A percentile compares a stretch with the other conserved stretches of the same genome.
Conservation (phyloP, 495 filamentous ascomycete species). For the Xylaria palmicola region DNA sequence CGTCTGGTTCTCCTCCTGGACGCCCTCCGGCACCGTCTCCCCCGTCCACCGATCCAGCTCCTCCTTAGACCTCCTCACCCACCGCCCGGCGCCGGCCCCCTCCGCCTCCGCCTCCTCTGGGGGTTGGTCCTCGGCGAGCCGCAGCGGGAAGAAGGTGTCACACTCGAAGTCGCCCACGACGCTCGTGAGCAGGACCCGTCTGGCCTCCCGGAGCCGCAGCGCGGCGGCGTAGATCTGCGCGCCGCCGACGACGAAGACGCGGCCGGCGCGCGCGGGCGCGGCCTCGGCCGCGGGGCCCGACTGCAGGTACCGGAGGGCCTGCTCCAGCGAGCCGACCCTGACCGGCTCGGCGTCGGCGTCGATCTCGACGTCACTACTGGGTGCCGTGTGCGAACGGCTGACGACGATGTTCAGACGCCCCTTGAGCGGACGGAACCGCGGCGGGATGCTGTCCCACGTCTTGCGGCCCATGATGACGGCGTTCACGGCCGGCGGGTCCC, state of each 20-base stretch:
- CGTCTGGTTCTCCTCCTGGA: conserved; percentile 56
- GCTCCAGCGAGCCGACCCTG: conserved; percentile 51
- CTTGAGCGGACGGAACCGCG: conserved; percentile 71
- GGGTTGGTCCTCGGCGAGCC: conserved; percentile 38
- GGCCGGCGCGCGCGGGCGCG: conserved; percentile 29
- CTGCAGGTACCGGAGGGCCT: conserved; percentile 44
- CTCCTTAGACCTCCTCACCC: conserved; percentile 48
- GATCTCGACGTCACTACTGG: conserved; percentile 1
- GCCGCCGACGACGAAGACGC: conserved; percentile 86
- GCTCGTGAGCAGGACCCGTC: conserved; percentile 63
- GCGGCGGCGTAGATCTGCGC: conserved; percentile 77
- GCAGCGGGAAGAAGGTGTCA: conserved; percentile 80
- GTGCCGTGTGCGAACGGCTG: conserved; percentile 43
- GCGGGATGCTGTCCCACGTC: conserved; percentile 87
- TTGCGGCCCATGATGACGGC: conserved; percentile 96
- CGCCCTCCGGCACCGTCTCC: conserved; percentile 52
- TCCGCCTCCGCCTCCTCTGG: conserved; percentile 15
- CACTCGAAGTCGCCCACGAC: conserved; percentile 70
- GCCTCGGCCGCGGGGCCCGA: conserved; percentile 21
- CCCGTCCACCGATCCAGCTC: conserved; percentile 58
- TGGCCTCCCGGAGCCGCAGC: conserved; percentile 49
- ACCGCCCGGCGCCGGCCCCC: conserved; percentile 22
- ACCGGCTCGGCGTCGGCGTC: conserved; percentile 20
- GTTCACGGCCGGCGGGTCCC: conserved; percentile 48
- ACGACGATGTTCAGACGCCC: conserved; percentile 78